Conservation (phyloP, 2,329 filamentous ascomycete genomes). For the Colletotrichum chrysophilum region DNA sequence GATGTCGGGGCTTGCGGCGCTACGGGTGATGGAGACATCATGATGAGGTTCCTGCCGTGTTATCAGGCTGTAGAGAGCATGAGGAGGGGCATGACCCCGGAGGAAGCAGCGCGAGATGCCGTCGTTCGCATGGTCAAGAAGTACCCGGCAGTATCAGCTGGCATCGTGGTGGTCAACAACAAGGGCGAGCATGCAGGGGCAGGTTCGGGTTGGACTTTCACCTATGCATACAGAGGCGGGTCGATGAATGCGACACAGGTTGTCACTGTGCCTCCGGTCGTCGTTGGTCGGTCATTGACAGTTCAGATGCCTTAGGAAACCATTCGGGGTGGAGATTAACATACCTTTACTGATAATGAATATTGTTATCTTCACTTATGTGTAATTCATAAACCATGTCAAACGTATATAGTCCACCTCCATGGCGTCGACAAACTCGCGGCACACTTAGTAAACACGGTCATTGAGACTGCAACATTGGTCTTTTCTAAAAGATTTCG, state of each 20-base stretch:
- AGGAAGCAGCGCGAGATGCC: constrained; percentile 54
- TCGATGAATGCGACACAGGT: constrained; percentile 51
- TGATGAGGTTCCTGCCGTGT: constrained; percentile 63
- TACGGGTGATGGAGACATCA: constrained; percentile 61
- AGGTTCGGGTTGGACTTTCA: constrained; percentile 59
- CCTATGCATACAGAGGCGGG: constrained; percentile 55
- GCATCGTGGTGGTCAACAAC: constrained; percentile 56
- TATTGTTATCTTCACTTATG: not conserved
- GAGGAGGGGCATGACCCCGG: constrained; percentile 51
- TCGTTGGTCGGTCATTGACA: not conserved
- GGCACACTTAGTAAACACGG: accelerated
- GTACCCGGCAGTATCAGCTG: constrained; percentile 51
- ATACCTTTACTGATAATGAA: not conserved
- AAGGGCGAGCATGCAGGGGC: constrained; percentile 55
- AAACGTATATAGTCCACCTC: not conserved
- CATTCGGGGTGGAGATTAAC: not conserved
- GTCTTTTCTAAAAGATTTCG: not conserved
- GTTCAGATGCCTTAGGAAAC: not conserved
- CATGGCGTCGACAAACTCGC: not conserved
- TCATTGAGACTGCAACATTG: not conserved
- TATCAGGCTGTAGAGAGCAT: constrained; percentile 63
- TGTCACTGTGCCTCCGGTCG: constrained; percentile 39
- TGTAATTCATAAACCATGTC: not conserved
- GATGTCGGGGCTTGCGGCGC: constrained; percentile 61
- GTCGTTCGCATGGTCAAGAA: constrained; percentile 53